phyloP scores from a whole-genome alignment of 352 stramenopile genomes.

The Phytophthora litchii region DNA sequence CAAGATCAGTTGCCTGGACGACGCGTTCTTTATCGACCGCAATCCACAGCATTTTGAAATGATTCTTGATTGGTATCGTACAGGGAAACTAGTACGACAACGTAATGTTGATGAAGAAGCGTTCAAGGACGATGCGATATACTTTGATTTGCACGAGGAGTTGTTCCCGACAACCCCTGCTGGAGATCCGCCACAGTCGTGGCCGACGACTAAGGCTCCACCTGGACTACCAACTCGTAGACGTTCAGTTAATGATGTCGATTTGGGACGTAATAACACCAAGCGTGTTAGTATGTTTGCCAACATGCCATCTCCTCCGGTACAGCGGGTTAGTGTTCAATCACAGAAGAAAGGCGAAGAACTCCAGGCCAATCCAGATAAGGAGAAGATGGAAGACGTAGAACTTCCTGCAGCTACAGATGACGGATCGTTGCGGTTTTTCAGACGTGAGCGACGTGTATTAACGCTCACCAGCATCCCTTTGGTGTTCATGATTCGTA shows the following conservation, averaged over 20 bases:
- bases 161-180: constrained; percentile 39
- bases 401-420: constrained; percentile 6
- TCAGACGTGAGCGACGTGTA: constrained; percentile 37
- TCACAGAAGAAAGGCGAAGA: constrained; percentile 7
- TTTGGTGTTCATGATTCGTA: constrained; percentile 51
- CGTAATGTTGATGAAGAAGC: constrained; percentile 48
- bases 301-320: constrained; percentile 22
- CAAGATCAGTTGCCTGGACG: constrained; percentile 42
- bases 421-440: constrained; percentile 42
- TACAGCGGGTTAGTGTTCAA: background rate
- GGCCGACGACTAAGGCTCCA: constrained; percentile 16
- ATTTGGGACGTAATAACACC: constrained; percentile 8
- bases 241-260: constrained; percentile 40
- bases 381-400: constrained; percentile 16
- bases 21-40: constrained; percentile 75
- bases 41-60: constrained; percentile 75
- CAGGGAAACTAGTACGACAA: constrained; percentile 47
- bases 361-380: background rate
- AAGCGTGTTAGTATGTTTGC: constrained; percentile 46
- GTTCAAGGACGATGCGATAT: constrained; percentile 63
- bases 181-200: constrained; percentile 20
- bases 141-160: constrained; percentile 73
- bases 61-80: constrained; percentile 82
- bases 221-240: constrained; percentile 19
- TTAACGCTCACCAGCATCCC: constrained; percentile 35